Percentiles rank a stretch among this genome's conserved stretches.
These are phyloP conservation scores for Xylaria palmicola DNA, from an alignment of 495 filamentous ascomycete species.

Conservation along the genomic window DNA sequence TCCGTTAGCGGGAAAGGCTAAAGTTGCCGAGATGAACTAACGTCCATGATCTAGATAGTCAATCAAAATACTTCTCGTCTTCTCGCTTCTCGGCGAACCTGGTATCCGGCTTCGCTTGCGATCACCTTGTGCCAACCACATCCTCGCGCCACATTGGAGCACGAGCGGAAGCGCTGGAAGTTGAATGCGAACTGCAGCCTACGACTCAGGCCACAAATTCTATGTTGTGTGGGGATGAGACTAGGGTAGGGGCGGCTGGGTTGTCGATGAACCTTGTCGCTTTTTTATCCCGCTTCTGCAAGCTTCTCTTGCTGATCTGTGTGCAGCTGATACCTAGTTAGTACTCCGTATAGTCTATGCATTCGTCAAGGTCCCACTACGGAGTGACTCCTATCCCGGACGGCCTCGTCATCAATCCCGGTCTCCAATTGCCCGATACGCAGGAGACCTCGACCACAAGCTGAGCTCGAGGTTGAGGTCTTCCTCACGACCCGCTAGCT, in stretches of 20 bases:
- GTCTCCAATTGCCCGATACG: neutral
- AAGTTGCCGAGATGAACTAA: no score
- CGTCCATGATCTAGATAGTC: no score
- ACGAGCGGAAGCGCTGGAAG: neutral
- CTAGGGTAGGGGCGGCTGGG: neutral
- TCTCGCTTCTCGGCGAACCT: no score
- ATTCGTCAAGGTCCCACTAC: neutral
- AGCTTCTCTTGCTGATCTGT: neutral
- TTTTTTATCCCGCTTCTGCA: constrained; percentile 4
- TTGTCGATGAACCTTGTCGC: neutral
- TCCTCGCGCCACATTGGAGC: neutral
- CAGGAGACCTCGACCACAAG: neutral
- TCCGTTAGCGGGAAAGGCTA: no score
- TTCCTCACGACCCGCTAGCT: neutral
- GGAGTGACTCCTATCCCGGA: constrained; percentile 3
- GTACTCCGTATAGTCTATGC: no score
- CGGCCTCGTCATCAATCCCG: constrained; percentile 7
- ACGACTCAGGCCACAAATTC: neutral
- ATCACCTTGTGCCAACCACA: constrained; percentile 4
- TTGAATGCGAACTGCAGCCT: constrained; percentile 8
- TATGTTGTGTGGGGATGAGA: neutral
- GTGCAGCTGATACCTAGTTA: neutral
- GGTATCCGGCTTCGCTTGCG: neutral
- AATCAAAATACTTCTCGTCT: no score
- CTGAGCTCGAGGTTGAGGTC: neutral